Evolutionary conservation across 2,329 filamentous ascomycete genomes (phyloP).

Genomic region (Monascus ruber): DNA sequence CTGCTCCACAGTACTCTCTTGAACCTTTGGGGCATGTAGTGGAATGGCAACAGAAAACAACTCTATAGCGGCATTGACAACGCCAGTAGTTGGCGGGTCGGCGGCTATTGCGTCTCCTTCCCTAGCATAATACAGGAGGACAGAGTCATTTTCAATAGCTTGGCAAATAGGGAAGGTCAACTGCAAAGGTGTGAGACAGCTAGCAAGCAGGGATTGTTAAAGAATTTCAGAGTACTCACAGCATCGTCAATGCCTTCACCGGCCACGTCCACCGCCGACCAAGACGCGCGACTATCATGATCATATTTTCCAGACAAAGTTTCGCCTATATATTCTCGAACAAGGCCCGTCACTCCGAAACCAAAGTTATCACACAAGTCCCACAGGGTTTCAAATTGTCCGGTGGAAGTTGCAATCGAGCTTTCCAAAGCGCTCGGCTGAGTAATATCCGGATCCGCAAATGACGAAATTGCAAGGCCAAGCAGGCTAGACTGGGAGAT

Average conservation of each 20-base stretch:
- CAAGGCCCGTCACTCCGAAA: constrained; percentile 81
- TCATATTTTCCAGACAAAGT: constrained; percentile 60
- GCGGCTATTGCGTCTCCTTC: constrained; percentile 42
- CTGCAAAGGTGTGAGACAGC: constrained; percentile 15
- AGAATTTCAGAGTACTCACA: constrained; percentile 17
- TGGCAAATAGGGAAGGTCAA: constrained; percentile 57
- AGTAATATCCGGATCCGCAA: constrained; percentile 73
- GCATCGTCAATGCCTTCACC: constrained; percentile 31
- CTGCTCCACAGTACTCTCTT: constrained; percentile 92
- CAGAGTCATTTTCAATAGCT: constrained; percentile 80
- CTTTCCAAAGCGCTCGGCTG: constrained; percentile 69
- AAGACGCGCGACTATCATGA: constrained; percentile 40
- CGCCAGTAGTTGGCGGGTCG: constrained; percentile 80
- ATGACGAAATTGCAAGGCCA: constrained; percentile 78
- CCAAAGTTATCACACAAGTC: constrained; percentile 89
- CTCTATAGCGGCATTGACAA: constrained; percentile 87
- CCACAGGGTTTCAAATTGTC: constrained; percentile 88
- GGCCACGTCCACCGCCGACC: constrained; percentile 27
- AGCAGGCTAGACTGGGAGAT: constrained; percentile 84
- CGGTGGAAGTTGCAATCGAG: constrained; percentile 81
- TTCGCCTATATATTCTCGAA: constrained; percentile 63
- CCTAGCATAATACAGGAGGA: constrained; percentile 56
- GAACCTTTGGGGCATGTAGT: constrained; percentile 77
- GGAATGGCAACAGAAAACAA: constrained; percentile 87
- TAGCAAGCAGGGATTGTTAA: neutral